phyloP scores from a whole-genome alignment of 2,329 filamentous ascomycete species.

The Emericellopsis cladophorae region DNA sequence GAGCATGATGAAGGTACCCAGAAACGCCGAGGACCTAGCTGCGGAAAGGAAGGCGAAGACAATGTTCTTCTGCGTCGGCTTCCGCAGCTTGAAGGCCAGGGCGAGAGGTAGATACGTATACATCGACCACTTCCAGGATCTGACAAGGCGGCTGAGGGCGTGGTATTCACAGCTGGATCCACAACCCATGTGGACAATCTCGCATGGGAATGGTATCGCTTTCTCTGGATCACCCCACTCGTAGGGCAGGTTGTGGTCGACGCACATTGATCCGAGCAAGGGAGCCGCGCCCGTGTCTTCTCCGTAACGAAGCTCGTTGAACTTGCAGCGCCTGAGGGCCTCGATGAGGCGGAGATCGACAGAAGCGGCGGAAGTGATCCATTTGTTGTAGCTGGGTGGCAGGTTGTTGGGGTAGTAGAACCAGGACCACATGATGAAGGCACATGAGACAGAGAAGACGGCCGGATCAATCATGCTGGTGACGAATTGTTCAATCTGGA shows the following conservation, averaged over 20 bases:
- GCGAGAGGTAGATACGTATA: slow-evolving; percentile 67
- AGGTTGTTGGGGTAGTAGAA: slow-evolving; percentile 63
- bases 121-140: slow-evolving; percentile 63
- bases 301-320: slow-evolving; percentile 56
- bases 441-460: slow-evolving; percentile 60
- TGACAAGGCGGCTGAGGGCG: slow-evolving; percentile 52
- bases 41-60: slow-evolving; percentile 47
- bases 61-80: slow-evolving; percentile 30
- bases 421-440: slow-evolving; percentile 81
- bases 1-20: slow-evolving; percentile 63
- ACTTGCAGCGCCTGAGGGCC: slow-evolving; percentile 54
- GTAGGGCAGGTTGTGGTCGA: slow-evolving; percentile 55
- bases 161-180: slow-evolving; percentile 66
- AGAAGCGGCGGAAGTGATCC: slow-evolving; percentile 67
- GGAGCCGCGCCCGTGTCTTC: slow-evolving; percentile 57
- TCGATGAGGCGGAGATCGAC: slow-evolving; percentile 65
- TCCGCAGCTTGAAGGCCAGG: slow-evolving; percentile 44
- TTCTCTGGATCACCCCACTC: slow-evolving; percentile 60
- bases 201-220: slow-evolving; percentile 65
- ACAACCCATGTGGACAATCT: slow-evolving; percentile 71
- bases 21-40: slow-evolving; percentile 60
- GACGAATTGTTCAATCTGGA: slow-evolving; percentile 18
- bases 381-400: slow-evolving; percentile 63
- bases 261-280: slow-evolving; percentile 59
- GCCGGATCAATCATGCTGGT: slow-evolving; percentile 43